A percentile compares a stretch with the other conserved stretches of the same genome.
Conservation (phyloP, 306 rosid species). For the Medicago lupulina region DNA sequence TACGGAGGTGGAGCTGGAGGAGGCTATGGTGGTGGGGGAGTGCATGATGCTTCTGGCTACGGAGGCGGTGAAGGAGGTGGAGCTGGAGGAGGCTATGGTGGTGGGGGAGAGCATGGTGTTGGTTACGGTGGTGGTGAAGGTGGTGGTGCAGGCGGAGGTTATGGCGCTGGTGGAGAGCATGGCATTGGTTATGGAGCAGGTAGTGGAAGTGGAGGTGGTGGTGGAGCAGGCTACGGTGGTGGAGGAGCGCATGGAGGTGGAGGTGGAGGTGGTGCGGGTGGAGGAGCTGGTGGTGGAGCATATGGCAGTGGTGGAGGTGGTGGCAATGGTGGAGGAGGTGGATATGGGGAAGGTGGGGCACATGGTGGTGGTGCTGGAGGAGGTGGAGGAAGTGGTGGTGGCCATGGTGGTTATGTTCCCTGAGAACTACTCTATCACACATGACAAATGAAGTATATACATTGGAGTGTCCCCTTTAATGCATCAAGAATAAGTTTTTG, state of each 20-base stretch:
- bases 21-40: constrained; percentile 47
- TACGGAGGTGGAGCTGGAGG: constrained; percentile 42
- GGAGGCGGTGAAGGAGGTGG: constrained; percentile 43
- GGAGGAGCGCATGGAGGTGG: constrained; percentile 54
- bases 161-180: constrained; percentile 46
- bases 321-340: constrained; percentile 56
- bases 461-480: constrained; percentile 24
- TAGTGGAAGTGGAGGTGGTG: constrained; percentile 40
- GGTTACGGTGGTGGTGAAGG: constrained; percentile 43
- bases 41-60: constrained; percentile 29
- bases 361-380: constrained; percentile 43
- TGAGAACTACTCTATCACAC: constrained; percentile 30
- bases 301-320: constrained; percentile 44
- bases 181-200: constrained; percentile 45
- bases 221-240: constrained; percentile 41
- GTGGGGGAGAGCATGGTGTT: constrained; percentile 41
- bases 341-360: constrained; percentile 55
- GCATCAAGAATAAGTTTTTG: constrained; percentile 39
- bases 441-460: background rate
- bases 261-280: constrained; percentile 37
- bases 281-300: constrained; percentile 39
- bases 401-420: constrained; percentile 71
- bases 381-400: constrained; percentile 64
- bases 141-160: constrained; percentile 41
- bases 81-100: constrained; percentile 45